Percentiles rank a stretch among this genome's conserved stretches.
phyloP scores from a whole-genome alignment of 2,329 filamentous ascomycete genomes.

The Aspergillus viridinutans region DNA sequence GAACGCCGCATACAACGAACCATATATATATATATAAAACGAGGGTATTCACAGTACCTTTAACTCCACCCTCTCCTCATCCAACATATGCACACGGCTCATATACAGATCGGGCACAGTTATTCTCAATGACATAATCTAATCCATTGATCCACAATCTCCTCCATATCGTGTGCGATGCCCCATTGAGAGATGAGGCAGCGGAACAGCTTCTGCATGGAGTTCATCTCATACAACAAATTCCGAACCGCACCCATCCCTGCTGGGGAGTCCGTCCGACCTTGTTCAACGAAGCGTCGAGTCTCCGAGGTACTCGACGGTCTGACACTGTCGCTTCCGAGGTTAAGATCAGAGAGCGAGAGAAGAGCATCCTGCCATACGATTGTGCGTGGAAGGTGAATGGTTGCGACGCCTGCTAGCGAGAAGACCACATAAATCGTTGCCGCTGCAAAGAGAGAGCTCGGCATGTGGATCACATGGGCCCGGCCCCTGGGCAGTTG shows the following conservation, averaged over 20 bases:
- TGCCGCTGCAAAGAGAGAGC: constrained; percentile 41
- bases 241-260: constrained; percentile 31
- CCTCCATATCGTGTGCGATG: constrained; percentile 44
- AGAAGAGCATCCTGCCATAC: constrained; percentile 42
- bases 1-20: constrained; percentile 39
- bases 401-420: constrained; percentile 34
- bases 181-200: constrained; percentile 45
- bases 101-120: not conserved
- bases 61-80: no score
- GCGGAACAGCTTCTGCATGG: constrained; percentile 45
- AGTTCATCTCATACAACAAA: constrained; percentile 46
- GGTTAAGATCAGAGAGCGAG: constrained; percentile 26
- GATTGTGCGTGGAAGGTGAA: constrained; percentile 37
- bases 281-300: constrained; percentile 34
- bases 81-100: not conserved
- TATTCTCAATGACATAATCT: constrained; percentile 35
- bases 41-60: no score
- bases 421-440: constrained; percentile 42
- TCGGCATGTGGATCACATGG: constrained; percentile 45
- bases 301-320: constrained; percentile 33
- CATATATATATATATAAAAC: no score
- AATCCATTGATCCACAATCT: constrained; percentile 44
- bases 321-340: constrained; percentile 21
- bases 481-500: constrained; percentile 43
- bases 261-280: constrained; percentile 16